Base-by-base conservation (phyloP, 257 asterid genomes). In the Forsythia viridissima region DNA sequence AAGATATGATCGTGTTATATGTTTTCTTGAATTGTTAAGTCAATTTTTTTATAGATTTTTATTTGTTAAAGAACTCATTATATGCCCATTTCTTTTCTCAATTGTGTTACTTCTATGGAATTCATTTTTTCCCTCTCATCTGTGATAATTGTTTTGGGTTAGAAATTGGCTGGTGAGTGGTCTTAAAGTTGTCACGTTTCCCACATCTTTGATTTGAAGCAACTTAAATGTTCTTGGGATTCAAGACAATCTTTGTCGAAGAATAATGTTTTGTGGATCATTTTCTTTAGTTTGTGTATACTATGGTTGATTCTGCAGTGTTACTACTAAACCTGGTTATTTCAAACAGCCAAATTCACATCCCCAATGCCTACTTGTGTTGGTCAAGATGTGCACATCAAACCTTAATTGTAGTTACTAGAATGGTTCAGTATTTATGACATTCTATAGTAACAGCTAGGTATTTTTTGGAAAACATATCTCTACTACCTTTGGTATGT, bases 91-190 rank as follows among this genome's bases (percentile, higher is more conserved):
- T 30, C 34, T 30, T 30, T 30, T 30, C 34, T 30, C 34, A 30
- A 30, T 48, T 48, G 18, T 48, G 16, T 12, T 12, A 46, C 51
- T 43, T 13, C 51, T 43, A 43, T 43, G 15, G 15, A 13, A 43
- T 43, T 43, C 48, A 0, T 1, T 48, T 48, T 48, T 48, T 6
- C 57, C 18, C n/a, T 13, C n/a, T 48, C 57, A 6, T 74, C 73
- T 78, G 63, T 21, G 70, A 71, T 11, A 44, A 46, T 57, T 71
- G 18, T 77, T 2, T 77, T 40, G 68, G 43, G 44, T 63, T n/a
- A 61, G 78, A 57, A 20, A 68, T 73, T 77, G 55, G 57, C 63
- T 76, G 70, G 72, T 74, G 63, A 52, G 36, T 63, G 70, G 16
- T 63, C 39, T 63, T 51, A 51, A 51, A 24, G 69, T 18, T 24